These are phyloP conservation scores for Beauveria brongniartii DNA, from an alignment of 2,329 filamentous ascomycete genomes.

Conservation along the genomic window DNA sequence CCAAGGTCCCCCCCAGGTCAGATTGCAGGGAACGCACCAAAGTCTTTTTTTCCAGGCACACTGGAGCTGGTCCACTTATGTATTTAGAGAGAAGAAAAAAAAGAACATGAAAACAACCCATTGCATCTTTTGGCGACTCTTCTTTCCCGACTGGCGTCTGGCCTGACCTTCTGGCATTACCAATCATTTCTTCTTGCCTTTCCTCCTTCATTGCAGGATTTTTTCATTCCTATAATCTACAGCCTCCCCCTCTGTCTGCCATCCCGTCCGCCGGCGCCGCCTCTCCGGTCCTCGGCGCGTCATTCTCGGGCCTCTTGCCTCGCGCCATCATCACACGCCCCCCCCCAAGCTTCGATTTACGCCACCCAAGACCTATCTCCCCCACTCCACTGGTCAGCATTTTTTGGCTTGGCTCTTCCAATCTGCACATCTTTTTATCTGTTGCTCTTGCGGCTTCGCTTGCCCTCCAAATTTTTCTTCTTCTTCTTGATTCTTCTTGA, in stretches of 20 bases:
- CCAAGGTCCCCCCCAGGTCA: too few species aligned
- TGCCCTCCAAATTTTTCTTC: neutral
- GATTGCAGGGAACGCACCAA: neutral
- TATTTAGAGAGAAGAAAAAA: neutral
- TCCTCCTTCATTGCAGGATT: neutral
- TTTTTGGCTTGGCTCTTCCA: neutral
- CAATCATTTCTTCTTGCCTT: too few species aligned
- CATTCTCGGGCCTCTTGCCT: neutral
- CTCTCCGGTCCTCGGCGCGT: slow-evolving; percentile 4
- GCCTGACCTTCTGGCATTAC: too few species aligned
- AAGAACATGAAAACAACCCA: neutral
- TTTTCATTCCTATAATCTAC: too few species aligned
- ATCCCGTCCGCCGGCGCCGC: neutral
- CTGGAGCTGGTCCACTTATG: neutral
- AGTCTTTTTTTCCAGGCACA: neutral
- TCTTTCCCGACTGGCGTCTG: too few species aligned
- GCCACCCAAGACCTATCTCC: neutral
- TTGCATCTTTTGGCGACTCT: neutral
- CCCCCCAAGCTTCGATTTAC: neutral
- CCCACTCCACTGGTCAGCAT: neutral
- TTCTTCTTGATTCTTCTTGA: neutral
- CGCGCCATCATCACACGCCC: neutral
- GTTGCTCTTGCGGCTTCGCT: neutral
- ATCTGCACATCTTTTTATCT: neutral
- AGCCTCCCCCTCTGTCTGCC: neutral